Evolutionary conservation across 2,329 filamentous ascomycete species (phyloP).

Genomic region (Boeremia lycopersici): DNA sequence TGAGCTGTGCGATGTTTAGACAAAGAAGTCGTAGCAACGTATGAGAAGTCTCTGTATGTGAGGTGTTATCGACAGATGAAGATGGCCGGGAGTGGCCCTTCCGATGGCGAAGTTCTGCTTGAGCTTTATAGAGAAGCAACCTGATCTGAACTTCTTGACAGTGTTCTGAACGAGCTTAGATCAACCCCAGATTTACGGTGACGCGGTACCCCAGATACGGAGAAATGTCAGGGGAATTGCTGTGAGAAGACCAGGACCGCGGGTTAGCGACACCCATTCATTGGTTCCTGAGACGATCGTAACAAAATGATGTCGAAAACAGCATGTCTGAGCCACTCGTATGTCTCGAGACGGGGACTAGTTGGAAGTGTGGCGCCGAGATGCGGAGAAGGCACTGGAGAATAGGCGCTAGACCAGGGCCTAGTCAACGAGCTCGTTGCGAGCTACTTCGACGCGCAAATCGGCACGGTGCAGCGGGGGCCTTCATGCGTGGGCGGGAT

Average conservation of each 20-base stretch:
- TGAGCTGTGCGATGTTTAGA: background rate
- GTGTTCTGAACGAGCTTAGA: conserved; percentile 22
- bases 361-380: background rate
- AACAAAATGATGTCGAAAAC: background rate
- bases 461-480: background rate
- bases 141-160: conserved; percentile 19
- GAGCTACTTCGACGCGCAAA: conserved; percentile 10
- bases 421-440: conserved; percentile 10
- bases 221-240: conserved; percentile 11
- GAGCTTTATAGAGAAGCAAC: conserved; percentile 33
- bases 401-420: conserved; percentile 5
- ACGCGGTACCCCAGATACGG: conserved; percentile 27
- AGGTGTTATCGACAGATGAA: conserved; percentile 2
- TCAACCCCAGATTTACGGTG: conserved; percentile 31
- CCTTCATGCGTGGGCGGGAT: background rate
- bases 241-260: conserved; percentile 12
- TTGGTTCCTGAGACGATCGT: conserved; percentile 17
- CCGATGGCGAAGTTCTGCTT: conserved; percentile 9
- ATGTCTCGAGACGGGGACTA: conserved; percentile 26
- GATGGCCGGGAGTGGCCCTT: conserved; percentile 1
- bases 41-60: background rate
- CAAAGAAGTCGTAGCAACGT: background rate
- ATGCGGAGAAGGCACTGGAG: conserved; percentile 12
- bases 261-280: conserved; percentile 15
- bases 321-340: background rate